phyloP scores from a whole-genome alignment of 805 yeast genomes.

The Yamadazyma ubonensis region DNA sequence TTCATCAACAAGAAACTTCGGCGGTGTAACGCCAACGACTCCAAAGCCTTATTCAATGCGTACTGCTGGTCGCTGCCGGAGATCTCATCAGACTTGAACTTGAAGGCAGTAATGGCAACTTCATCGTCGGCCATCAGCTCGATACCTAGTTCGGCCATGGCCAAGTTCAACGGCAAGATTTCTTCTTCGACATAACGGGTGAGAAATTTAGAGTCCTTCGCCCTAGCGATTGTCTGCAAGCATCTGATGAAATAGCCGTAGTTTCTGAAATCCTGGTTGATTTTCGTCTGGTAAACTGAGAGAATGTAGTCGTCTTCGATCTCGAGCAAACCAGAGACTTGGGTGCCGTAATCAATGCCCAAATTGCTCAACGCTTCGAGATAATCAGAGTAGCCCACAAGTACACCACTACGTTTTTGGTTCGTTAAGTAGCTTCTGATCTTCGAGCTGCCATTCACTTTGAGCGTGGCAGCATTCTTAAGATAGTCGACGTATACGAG shows the following conservation, averaged over 20 bases:
- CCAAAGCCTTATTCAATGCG: conserved; percentile 52
- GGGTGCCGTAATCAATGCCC: conserved; percentile 23
- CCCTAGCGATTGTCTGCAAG: conserved; percentile 27
- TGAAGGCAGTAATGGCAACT: conserved; percentile 71
- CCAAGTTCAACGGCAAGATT: conserved; percentile 32
- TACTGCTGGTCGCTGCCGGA: conserved; percentile 30
- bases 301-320: conserved; percentile 36
- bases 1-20: conserved; percentile 58
- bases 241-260: conserved; percentile 34
- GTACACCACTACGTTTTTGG: conserved; percentile 27
- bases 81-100: conserved; percentile 56
- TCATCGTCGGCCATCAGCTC: conserved; percentile 54
- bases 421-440: conserved; percentile 24
- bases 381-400: conserved; percentile 37
- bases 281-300: conserved; percentile 32
- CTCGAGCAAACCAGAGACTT: conserved; percentile 6
- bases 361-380: conserved; percentile 29
- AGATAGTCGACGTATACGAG: conserved; percentile 40
- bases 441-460: conserved; percentile 17
- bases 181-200: conserved; percentile 27
- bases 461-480: conserved; percentile 20
- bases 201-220: conserved; percentile 22
- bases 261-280: conserved; percentile 34
- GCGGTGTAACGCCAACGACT: conserved; percentile 58
- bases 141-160: conserved; percentile 36